phyloP scores from a whole-genome alignment of 2,329 filamentous ascomycete genomes.

The Furcasterigmium sp. region DNA sequence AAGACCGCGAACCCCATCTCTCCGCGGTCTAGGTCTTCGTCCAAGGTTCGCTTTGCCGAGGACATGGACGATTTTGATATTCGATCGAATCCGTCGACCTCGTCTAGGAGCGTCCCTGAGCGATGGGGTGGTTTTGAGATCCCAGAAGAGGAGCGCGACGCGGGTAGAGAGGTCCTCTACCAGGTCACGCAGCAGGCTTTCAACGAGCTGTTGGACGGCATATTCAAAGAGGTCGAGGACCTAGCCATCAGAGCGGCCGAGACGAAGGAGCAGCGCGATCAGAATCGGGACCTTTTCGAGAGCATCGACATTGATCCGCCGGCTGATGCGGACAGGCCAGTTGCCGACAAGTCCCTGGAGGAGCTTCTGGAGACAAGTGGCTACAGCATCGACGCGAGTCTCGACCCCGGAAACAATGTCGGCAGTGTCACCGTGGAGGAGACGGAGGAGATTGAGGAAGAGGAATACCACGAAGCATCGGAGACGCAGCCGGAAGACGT shows the following conservation, averaged over 20 bases:
- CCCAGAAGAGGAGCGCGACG: conserved; percentile 73
- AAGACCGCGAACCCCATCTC: conserved; percentile 35
- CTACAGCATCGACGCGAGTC: conserved; percentile 30
- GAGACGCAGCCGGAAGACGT: conserved; percentile 16
- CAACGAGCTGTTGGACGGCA: conserved; percentile 82
- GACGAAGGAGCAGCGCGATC: conserved; percentile 57
- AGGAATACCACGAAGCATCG: conserved; percentile 6
- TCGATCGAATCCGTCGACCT: conserved; percentile 66
- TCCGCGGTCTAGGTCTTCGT: conserved; percentile 65
- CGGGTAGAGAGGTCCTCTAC: conserved; percentile 84
- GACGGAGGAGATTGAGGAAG: conserved; percentile 11
- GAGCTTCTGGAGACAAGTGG: conserved; percentile 39
- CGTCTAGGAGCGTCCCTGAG: conserved; percentile 66
- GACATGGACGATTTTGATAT: conserved; percentile 65
- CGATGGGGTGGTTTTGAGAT: conserved; percentile 76
- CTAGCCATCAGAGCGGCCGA: conserved; percentile 62
- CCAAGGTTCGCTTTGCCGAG: conserved; percentile 73
- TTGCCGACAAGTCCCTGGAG: conserved; percentile 24
- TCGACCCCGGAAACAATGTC: neutral
- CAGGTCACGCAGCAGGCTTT: conserved; percentile 88
- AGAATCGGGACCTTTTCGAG: conserved; percentile 44
- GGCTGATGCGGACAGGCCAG: conserved; percentile 9
- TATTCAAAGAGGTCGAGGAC: conserved; percentile 81
- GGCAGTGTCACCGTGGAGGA: neutral
- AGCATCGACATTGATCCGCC: conserved; percentile 24